Base-by-base conservation (phyloP, 1,284 basidiomycete species). In the Meripilus lineatus region DNA sequence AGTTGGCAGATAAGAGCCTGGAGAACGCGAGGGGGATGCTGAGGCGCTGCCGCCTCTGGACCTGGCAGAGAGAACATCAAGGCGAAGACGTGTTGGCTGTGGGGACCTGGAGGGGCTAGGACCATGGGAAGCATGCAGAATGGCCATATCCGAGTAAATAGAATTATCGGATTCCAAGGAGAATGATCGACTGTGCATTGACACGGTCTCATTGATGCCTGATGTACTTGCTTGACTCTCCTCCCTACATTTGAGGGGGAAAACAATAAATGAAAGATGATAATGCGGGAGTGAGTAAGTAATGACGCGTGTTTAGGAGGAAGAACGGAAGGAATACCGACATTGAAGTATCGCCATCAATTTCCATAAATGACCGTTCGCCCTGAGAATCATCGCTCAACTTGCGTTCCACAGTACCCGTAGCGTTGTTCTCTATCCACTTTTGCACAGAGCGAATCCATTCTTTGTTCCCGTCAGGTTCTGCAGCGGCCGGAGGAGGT, bases 391-490 rank as follows among this genome's bases (percentile, higher is more conserved):
- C 59, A 33, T 57, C 61, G 32, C 55, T 59, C 26, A 59, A 53
- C 53, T 67, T 64, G 51, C 58, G 50, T 56, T 66, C 50, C 49
- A 56, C 49, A 37, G 57, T 45, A 44, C 53, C 52, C 10, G 52
- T 54, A 45, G 50, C 49, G 45, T 84, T 73, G 10, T 74, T 67
- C 57, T 77, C 70, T 46, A 93, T 75, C 89, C 90, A 96, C 40
- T 63, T 69, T 62, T 88, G 84, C 50, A 96, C 59, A 45, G 67
- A 68, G 32, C 68, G 68, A 42, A 95, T 81, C 85, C 91, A 93
- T 28, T 79, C 75, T 53, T 71, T 74, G 71, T 83, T 77, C 38
- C 68, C 71, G 43, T 71, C 64, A 14, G 67, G 56, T 40, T 80
- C 74, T 42, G 77, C 75, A 23, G 66, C 61, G 35, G 65, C 63